Percentiles rank a stretch among this genome's conserved stretches.
phyloP scores from a whole-genome alignment of 805 yeast species.

The Starmerella apicola region DNA sequence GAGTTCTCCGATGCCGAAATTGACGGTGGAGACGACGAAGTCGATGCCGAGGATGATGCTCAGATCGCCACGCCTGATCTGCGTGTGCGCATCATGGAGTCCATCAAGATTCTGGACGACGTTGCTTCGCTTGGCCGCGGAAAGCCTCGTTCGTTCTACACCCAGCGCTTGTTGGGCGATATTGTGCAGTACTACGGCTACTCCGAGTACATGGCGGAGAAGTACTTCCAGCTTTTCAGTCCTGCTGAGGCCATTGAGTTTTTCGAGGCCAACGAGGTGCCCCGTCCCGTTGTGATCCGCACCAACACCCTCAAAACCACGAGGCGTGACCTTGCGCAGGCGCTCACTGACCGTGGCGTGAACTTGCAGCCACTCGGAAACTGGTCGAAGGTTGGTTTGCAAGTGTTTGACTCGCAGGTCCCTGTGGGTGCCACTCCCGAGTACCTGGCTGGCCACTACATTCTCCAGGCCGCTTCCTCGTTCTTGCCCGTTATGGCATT shows the following conservation, averaged over 20 bases:
- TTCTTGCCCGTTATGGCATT: slow-evolving; percentile 96
- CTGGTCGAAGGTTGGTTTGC: slow-evolving; percentile 98
- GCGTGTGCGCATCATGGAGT: slow-evolving; percentile 89
- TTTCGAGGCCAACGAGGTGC: slow-evolving; percentile 95
- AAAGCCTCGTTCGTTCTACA: slow-evolving; percentile 71
- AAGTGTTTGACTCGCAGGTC: slow-evolving; percentile 95
- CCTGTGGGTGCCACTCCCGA: slow-evolving; percentile 99
- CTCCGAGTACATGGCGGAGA: slow-evolving; percentile 82
- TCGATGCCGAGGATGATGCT: slow-evolving; percentile 10
- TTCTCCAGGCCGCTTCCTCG: slow-evolving; percentile 95
- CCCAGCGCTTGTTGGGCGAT: slow-evolving; percentile 65
- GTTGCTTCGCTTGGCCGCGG: slow-evolving; percentile 51
- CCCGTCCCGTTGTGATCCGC: slow-evolving; percentile 92
- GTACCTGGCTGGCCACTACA: slow-evolving; percentile 94
- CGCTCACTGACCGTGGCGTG: slow-evolving; percentile 90
- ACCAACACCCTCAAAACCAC: slow-evolving; percentile 93
- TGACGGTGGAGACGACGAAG: slow-evolving; percentile 20
- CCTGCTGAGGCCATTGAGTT: slow-evolving; percentile 97
- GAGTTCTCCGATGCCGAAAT: slow-evolving; percentile 16
- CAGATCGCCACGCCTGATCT: slow-evolving; percentile 58
- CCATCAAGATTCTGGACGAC: slow-evolving; percentile 86
- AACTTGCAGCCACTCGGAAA: slow-evolving; percentile 92
- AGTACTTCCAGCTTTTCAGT: slow-evolving; percentile 77
- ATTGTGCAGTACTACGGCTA: slow-evolving; percentile 91
- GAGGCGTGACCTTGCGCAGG: slow-evolving; percentile 91